Evolutionary conservation across 352 stramenopile species (phyloP), one percentile per base, ranked within the genome.

Genomic region (Plasmopara viticola): DNA sequence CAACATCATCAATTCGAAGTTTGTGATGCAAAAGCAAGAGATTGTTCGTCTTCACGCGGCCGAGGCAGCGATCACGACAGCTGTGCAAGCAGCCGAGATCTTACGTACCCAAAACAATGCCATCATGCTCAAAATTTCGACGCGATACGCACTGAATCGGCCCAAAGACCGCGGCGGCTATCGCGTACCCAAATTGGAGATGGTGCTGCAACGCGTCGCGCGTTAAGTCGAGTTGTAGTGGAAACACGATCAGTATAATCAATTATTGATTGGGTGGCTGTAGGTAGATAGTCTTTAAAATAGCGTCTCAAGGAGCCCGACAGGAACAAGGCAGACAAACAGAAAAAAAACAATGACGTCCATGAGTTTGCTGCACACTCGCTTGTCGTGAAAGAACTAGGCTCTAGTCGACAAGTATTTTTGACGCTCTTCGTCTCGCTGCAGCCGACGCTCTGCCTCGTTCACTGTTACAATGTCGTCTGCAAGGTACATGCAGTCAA

Each of bases 401-500:
- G 34, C 31, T 63, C 47, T 62, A 33, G 54, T 43, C 17, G 69
- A 49, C 47, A 86, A 62, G 34, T 78, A 75, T 49, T 67, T 67
- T 13, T 60, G 62, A 6, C 59, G 67, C 54, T 86, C 77, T 54
- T 84, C 72, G 34, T 78, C 63, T 46, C 74, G 78, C 53, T 81
- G 54, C 40, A 81, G 72, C 20, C 79, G 79, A 49, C 77, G 77
- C 60, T 90, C 82, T 39, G 78, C 82, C 62, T 90, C 82, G 48
- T 72, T 87, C 40, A 66, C 64, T 9, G 82, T 88, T 53, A 88
- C 80, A 62, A 93, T 93, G 40, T 90, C 79, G 52, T 93, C 82
- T 93, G 60, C 38, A 55, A 39, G 51, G 44, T n/a, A 54, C n/a
- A 53, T 44, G 10, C 37, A 44, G 14, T 39, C 64, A 39, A 59